These are phyloP conservation scores for Harrya chromipes DNA, from an alignment of 768 basidiomycete species.

Conservation along the genomic window DNA sequence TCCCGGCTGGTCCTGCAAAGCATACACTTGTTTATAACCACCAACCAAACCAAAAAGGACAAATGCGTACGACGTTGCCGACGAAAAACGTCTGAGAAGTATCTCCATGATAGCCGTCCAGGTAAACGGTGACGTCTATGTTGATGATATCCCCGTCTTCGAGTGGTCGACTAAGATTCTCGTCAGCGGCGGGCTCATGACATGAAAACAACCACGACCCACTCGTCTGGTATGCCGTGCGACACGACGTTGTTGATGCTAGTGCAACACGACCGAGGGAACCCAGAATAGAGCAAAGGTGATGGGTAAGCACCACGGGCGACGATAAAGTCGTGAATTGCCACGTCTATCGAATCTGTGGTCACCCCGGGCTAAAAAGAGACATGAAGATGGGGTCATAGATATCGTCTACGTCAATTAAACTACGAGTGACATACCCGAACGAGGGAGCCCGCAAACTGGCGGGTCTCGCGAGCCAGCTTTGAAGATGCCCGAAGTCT, in stretches of 20 bases:
- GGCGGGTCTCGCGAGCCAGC: slow-evolving; percentile 55
- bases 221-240: slow-evolving; percentile 94
- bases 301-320: slow-evolving; percentile 79
- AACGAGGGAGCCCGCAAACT: slow-evolving; percentile 52
- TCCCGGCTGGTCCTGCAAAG: slow-evolving; percentile 63
- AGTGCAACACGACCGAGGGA: slow-evolving; percentile 49
- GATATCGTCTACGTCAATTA: neutral
- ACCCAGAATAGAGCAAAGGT: slow-evolving; percentile 66
- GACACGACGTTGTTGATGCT: slow-evolving; percentile 86
- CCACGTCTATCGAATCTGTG: slow-evolving; percentile 70
- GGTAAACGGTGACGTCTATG: slow-evolving; percentile 81
- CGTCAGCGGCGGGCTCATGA: neutral
- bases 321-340: slow-evolving; percentile 70
- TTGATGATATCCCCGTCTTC: slow-evolving; percentile 86
- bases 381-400: neutral
- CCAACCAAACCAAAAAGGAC: neutral
- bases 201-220: slow-evolving; percentile 20
- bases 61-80: slow-evolving; percentile 63
- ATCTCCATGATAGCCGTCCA: slow-evolving; percentile 87
- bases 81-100: slow-evolving; percentile 83
- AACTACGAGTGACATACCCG: slow-evolving; percentile 34
- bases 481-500: slow-evolving; percentile 50
- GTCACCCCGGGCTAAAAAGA: slow-evolving; percentile 58
- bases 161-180: slow-evolving; percentile 60
- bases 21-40: neutral